Evolutionary conservation across 371 early-diverging fungal genomes (phyloP).

Genomic region (Umbelopsis sp.): DNA sequence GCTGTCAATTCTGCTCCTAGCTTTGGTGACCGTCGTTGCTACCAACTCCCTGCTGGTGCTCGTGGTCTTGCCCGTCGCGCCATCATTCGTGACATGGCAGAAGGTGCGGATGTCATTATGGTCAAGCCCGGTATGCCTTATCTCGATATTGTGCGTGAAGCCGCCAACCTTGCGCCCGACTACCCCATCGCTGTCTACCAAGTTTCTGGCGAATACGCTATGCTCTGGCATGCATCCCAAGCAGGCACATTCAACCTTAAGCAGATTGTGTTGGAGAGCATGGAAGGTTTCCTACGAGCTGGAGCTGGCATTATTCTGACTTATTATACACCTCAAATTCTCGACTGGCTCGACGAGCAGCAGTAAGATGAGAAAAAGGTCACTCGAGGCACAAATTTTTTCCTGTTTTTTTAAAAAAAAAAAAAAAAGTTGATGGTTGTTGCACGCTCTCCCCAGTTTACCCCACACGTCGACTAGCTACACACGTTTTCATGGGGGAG

Average conservation of each 20-base stretch:
- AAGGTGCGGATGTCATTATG: constrained; percentile 97
- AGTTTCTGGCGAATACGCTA: constrained; percentile 95
- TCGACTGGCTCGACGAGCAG: constrained; percentile 83
- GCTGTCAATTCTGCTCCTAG: constrained; percentile 92
- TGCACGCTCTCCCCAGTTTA: background rate
- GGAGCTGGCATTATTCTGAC: constrained; percentile 93
- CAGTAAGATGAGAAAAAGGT: background rate
- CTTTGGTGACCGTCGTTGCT: constrained; percentile 92
- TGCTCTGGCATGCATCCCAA: constrained; percentile 89
- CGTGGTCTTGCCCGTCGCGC: constrained; percentile 92
- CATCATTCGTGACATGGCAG: constrained; percentile 83
- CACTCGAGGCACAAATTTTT: background rate
- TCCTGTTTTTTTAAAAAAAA: too few relatives aligned
- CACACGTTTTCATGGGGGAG: background rate
- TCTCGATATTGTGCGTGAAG: constrained; percentile 93
- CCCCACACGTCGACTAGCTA: background rate
- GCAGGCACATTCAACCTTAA: constrained; percentile 87
- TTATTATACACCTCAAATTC: constrained; percentile 91
- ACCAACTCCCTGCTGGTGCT: constrained; percentile 91
- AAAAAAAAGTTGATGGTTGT: too few relatives aligned
- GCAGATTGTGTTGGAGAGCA: constrained; percentile 83
- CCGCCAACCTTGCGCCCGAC: constrained; percentile 71
- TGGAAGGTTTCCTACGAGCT: constrained; percentile 85
- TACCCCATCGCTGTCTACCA: constrained; percentile 88
- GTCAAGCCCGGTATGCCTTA: constrained; percentile 97